A percentile compares a stretch with the other conserved stretches of the same genome.
phyloP scores from a whole-genome alignment of 2,329 filamentous ascomycete species.

The Aspergillus amoenus region DNA sequence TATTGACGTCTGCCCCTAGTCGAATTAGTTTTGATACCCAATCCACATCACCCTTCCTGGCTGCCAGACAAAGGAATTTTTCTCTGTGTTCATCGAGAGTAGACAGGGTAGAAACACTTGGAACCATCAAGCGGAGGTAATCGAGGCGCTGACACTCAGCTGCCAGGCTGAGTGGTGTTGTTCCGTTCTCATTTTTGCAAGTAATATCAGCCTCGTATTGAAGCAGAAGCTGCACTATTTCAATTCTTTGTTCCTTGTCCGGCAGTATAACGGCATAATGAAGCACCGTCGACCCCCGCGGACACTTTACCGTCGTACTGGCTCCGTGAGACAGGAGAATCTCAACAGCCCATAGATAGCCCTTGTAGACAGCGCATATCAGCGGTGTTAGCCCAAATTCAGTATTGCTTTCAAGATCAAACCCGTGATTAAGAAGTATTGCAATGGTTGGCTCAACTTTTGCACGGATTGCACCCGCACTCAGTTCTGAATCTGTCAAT shows the following conservation, averaged over 20 bases:
- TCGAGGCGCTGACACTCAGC: neutral
- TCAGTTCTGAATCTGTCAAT: too few relatives aligned
- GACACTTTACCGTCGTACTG: neutral
- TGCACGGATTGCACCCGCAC: neutral
- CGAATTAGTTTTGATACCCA: neutral
- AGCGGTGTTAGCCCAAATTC: neutral
- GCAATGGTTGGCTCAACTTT: neutral
- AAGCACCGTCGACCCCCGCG: neutral
- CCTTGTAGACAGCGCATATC: neutral
- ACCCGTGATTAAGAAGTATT: neutral
- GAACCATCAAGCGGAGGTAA: neutral
- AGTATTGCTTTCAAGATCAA: neutral
- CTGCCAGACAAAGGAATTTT: neutral
- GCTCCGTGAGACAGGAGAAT: neutral
- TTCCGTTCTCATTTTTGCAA: neutral
- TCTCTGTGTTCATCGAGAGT: neutral
- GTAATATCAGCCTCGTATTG: neutral
- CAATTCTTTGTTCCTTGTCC: neutral
- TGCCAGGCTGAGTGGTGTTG: neutral
- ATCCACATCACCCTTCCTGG: neutral
- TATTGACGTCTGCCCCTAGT: neutral
- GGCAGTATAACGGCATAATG: neutral
- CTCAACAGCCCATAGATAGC: neutral
- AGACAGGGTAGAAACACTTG: too few relatives aligned
- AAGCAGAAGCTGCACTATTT: neutral